A percentile compares a stretch with the other conserved stretches of the same genome.
phyloP scores from a whole-genome alignment of 108 stramenopile species.

The Nitzschia inconspicua region DNA sequence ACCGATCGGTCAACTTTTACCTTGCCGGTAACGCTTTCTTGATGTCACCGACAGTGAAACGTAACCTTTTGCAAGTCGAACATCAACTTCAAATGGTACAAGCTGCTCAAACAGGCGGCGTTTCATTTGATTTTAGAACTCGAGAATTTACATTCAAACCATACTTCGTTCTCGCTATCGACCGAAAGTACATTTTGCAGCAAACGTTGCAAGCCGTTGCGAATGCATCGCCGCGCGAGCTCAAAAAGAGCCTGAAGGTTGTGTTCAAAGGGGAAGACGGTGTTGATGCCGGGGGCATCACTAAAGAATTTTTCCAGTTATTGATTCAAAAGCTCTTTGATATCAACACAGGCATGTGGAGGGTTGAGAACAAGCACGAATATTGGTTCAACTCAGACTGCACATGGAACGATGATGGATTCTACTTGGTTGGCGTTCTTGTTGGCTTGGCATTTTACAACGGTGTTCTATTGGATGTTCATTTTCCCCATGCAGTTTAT shows the following conservation, averaged over 20 bases:
- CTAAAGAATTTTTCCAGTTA: conserved; percentile 94
- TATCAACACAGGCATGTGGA: conserved; percentile 85
- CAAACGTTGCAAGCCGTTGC: conserved; percentile 64
- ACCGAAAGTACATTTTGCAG: conserved; percentile 60
- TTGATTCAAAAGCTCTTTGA: conserved; percentile 84
- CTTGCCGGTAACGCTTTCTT: conserved; percentile 61
- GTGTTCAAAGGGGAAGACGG: conserved; percentile 91
- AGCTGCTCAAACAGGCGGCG: conserved; percentile 33
- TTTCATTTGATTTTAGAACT: conserved; percentile 23
- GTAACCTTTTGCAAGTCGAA: conserved; percentile 67
- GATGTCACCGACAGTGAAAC: conserved; percentile 54
- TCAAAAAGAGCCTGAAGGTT: conserved; percentile 72
- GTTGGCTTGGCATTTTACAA: conserved; percentile 92
- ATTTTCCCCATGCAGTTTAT: conserved; percentile 84
- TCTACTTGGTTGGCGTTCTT: conserved; percentile 79
- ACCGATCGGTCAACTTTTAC: conserved; percentile 49
- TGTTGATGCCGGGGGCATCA: conserved; percentile 93
- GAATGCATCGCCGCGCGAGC: conserved; percentile 49
- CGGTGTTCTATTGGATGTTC: conserved; percentile 84
- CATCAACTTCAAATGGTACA: conserved; percentile 61
- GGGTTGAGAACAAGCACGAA: conserved; percentile 46
- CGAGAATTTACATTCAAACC: conserved; percentile 51
- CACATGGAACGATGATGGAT: conserved; percentile 79
- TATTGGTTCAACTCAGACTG: conserved; percentile 90
- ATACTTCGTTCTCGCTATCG: conserved; percentile 63